A percentile compares a stretch with the other conserved stretches of the same genome.
These are phyloP conservation scores for Microcos paniculata DNA, from an alignment of 345 rosid genomes.

Conservation along the genomic window DNA sequence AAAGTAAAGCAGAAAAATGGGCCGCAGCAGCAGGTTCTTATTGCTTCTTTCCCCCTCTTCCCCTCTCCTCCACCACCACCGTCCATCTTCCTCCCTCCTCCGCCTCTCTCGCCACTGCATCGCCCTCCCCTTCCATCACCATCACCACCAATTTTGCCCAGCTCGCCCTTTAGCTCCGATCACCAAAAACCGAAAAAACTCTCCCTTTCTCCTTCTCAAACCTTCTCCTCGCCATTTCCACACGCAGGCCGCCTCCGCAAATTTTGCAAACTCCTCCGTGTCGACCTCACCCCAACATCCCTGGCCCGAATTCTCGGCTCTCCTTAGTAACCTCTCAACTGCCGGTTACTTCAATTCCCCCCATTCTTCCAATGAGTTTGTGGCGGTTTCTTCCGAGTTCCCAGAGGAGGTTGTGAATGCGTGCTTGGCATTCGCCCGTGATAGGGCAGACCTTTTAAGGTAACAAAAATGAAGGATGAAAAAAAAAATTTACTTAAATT, in stretches of 20 bases:
- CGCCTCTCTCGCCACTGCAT: slow-evolving; percentile 31
- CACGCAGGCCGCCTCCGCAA: slow-evolving; percentile 25
- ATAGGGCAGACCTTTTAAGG: slow-evolving; percentile 9
- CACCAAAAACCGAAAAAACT: slow-evolving; percentile 19
- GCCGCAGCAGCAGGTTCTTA: slow-evolving; percentile 59
- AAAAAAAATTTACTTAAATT: background rate
- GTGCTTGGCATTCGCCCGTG: slow-evolving; percentile 5
- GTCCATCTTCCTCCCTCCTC: slow-evolving; percentile 21
- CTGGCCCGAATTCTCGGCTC: slow-evolving; percentile 9
- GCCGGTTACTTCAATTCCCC: slow-evolving; percentile 9
- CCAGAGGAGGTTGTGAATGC: slow-evolving; percentile 6
- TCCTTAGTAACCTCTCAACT: background rate
- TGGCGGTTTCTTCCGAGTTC: background rate
- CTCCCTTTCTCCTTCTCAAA: slow-evolving; percentile 18
- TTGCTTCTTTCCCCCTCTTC: slow-evolving; percentile 56
- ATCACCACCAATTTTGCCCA: slow-evolving; percentile 15
- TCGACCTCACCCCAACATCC: background rate
- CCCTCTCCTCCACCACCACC: slow-evolving; percentile 30
- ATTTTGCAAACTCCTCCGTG: slow-evolving; percentile 18
- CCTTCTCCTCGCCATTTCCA: slow-evolving; percentile 24
- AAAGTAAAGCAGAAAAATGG: slow-evolving; percentile 31
- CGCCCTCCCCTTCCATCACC: slow-evolving; percentile 7
- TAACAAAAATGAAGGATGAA: background rate
- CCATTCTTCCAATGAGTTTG: background rate
- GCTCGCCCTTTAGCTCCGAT: slow-evolving; percentile 13